These are phyloP conservation scores for Artemisia annua DNA, from an alignment of 129 eudicot species.

Conservation along the genomic window DNA sequence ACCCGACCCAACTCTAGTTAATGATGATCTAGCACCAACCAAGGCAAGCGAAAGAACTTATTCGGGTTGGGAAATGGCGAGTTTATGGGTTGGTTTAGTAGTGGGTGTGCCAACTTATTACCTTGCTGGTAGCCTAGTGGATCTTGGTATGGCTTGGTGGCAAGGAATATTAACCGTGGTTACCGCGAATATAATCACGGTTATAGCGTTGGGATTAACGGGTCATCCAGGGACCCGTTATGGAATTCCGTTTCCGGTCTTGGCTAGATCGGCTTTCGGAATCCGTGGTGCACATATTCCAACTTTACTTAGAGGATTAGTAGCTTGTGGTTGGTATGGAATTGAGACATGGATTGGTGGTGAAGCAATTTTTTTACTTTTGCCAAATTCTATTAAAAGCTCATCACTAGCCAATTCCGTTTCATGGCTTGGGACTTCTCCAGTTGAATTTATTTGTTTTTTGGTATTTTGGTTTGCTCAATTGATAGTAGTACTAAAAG, in stretches of 20 bases:
- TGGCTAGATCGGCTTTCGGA: conserved; percentile 85
- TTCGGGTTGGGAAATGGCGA: conserved; percentile 84
- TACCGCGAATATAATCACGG: conserved; percentile 61
- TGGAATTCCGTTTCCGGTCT: conserved; percentile 92
- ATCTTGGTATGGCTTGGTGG: conserved; percentile 99
- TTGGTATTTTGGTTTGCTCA: conserved; percentile 76
- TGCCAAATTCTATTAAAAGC: conserved; percentile 52
- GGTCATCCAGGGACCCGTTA: conserved; percentile 84
- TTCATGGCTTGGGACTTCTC: conserved; percentile 86
- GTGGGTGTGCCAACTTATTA: conserved; percentile 92
- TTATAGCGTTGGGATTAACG: conserved; percentile 66
- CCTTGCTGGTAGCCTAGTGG: conserved; percentile 94
- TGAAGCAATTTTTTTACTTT: conserved; percentile 72
- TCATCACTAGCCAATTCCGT: conserved; percentile 42
- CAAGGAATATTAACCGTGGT: conserved; percentile 90
- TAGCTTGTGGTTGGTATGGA: conserved; percentile 98
- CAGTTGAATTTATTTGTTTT: conserved; percentile 83
- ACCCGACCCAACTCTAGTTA: conserved; percentile 68
- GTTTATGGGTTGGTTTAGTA: conserved; percentile 86
- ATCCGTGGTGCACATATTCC: conserved; percentile 89
- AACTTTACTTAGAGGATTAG: conserved; percentile 75
- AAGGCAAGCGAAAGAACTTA: conserved; percentile 48
- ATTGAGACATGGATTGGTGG: conserved; percentile 99
- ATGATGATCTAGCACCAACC: conserved; percentile 85
- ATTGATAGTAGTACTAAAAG: conserved; percentile 59